A percentile compares a stretch with the other conserved stretches of the same genome.
These are phyloP conservation scores for Carnegiea gigantea DNA, from an alignment of 179 eudicot genomes.

Conservation along the genomic window DNA sequence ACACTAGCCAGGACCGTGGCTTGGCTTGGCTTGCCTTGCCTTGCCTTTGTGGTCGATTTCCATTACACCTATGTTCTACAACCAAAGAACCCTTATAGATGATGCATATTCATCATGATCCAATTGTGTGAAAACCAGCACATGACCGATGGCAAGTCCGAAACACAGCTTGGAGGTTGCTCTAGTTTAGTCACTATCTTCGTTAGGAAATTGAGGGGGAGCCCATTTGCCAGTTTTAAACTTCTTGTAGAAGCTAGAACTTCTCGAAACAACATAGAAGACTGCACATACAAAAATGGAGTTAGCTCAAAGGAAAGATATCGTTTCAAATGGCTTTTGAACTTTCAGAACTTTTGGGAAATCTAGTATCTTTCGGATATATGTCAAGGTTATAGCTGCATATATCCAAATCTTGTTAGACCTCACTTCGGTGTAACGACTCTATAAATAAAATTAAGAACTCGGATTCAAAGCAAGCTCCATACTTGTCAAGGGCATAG, in stretches of 20 bases:
- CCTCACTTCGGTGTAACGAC: background rate
- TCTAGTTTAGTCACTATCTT: conserved; percentile 18
- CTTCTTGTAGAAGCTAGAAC: conserved; percentile 61
- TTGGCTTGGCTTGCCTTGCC: background rate
- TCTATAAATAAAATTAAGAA: too few relatives aligned
- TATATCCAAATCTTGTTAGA: background rate
- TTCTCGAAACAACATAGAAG: conserved; percentile 69
- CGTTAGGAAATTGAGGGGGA: conserved; percentile 36
- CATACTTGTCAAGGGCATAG: background rate
- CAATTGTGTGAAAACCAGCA: background rate
- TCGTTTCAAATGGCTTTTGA: background rate
- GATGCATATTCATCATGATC: background rate
- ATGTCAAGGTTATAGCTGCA: background rate
- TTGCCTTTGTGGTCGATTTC: background rate
- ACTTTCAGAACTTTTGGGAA: background rate
- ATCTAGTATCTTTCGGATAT: background rate
- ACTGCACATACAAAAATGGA: conserved; percentile 45
- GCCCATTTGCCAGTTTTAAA: conserved; percentile 83
- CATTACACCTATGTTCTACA: background rate
- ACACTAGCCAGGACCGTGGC: background rate
- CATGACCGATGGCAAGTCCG: background rate
- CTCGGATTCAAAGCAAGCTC: background rate
- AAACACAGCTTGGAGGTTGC: background rate
- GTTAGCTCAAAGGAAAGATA: conserved; percentile 2
- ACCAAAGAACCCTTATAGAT: background rate